Evolutionary conservation across 208 protist species (phyloP), one percentile per base, ranked within the genome.

Genomic region (Hexamita inflata): DNA sequence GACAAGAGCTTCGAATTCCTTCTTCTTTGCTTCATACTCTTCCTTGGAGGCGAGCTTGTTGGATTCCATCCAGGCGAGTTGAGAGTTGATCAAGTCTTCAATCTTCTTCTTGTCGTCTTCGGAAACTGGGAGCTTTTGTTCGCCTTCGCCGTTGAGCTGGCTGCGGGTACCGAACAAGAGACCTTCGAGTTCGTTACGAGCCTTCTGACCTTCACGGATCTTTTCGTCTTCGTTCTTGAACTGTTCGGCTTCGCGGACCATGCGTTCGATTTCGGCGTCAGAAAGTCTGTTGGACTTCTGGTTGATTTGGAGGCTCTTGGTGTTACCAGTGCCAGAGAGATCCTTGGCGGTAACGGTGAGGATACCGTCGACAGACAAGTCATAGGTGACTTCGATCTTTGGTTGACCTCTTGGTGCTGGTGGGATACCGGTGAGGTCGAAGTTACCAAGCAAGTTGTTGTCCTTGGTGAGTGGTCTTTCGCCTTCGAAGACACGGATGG

Each of bases 391-490:
- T 61, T 91, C 91, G 80, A 99, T 86, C 65, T 88, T 82, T 29
- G 26, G 90, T 88, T 11, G 49, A 58, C 86, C 86, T 53, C 85
- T 77, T 29, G 84, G 82, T 29, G 81, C 82, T 35, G 84, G 84
- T 9, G 81, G 75, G 67, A 99, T 98, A 75, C 89, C 92, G 73
- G 85, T 88, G 15, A 98, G 85, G 77, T 97, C 93, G 79, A 98
- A 98, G 81, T 93, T 94, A 65, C 94, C 91, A 75, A 98, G 84
- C 0, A 92, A 75, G 76, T 95, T 86, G 86, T 95, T 96, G 86
- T 98, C 92, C 86, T 95, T 94, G 66, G 92, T 95, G 88, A 96
- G 92, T 38, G 89, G 75, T 62, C 93, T 88, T 86, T 98, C 94
- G 68, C 94, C 94, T 86, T 98, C 92, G 79, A 91, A 98, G 15